Conservation (phyloP, 2,329 filamentous ascomycete genomes). For the Pleoardoris graminearum region DNA sequence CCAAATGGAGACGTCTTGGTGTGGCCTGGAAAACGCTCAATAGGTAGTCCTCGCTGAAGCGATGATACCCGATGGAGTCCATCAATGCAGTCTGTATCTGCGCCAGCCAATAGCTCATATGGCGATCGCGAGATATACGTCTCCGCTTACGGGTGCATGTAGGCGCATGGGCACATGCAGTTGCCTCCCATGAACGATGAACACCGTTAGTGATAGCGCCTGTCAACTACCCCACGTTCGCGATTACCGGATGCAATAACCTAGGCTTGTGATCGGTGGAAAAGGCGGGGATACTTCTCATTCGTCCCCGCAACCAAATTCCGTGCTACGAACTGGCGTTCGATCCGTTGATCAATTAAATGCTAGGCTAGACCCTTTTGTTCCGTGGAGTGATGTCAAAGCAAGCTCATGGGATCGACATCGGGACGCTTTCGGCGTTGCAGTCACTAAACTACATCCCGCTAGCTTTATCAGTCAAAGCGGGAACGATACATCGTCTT, state of each 20-base stretch:
- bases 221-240: too few relatives aligned
- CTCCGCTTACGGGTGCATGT: background rate
- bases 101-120: background rate
- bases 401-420: slow-evolving; percentile 9
- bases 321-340: too few relatives aligned
- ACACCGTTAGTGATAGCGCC: too few relatives aligned
- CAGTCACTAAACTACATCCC: background rate
- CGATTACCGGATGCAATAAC: too few relatives aligned
- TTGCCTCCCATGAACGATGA: too few relatives aligned
- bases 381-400: slow-evolving; percentile 3
- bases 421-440: background rate
- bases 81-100: too few relatives aligned
- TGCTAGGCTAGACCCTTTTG: too few relatives aligned
- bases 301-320: background rate
- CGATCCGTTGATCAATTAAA: too few relatives aligned
- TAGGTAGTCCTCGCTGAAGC: background rate
- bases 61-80: background rate
- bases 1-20: slow-evolving; percentile 53
- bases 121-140: background rate
- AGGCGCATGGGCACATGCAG: background rate
- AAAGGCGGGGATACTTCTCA: too few relatives aligned
- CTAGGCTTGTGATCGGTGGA: too few relatives aligned
- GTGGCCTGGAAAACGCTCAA: slow-evolving; percentile 63
- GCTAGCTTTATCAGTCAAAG: background rate
- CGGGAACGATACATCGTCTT: background rate